Conservation (phyloP, 2,329 filamentous ascomycete genomes). For the Aspergillus cejpii region DNA sequence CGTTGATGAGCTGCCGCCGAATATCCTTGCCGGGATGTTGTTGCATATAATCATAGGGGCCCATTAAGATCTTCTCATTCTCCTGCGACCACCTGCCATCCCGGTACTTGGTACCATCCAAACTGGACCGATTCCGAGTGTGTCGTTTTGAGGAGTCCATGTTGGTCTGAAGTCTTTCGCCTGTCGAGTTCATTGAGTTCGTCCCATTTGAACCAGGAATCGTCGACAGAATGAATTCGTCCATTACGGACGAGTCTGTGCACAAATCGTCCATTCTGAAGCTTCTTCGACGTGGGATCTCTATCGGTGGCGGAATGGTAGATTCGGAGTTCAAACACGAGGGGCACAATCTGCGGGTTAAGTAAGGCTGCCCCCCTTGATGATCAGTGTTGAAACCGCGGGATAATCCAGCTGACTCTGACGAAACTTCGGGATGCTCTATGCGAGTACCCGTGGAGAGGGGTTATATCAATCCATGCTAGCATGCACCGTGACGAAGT, state of each 20-base stretch:
- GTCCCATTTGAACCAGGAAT: conserved; percentile 51
- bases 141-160: conserved; percentile 22
- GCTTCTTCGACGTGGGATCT: conserved; percentile 67
- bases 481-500: not conserved
- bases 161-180: conserved; percentile 44
- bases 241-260: conserved; percentile 2
- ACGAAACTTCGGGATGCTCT: not conserved
- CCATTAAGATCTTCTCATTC: conserved; percentile 41
- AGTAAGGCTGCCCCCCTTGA: no score
- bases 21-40: conserved; percentile 43
- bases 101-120: conserved; percentile 36
- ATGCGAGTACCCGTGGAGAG: not conserved
- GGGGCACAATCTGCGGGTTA: not conserved
- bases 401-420: no score
- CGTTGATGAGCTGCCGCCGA: conserved; percentile 40
- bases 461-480: not conserved
- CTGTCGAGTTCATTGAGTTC: conserved; percentile 7
- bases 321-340: conserved; percentile 21
- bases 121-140: conserved; percentile 33
- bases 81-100: conserved; percentile 34
- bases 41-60: conserved; percentile 42
- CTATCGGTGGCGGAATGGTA: conserved; percentile 52
- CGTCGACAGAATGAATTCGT: conserved; percentile 44
- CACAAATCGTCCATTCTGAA: conserved; percentile 42
- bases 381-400: no score